Evolutionary conservation across 345 rosid species (phyloP).

Genomic region (Ceriops decandra): DNA sequence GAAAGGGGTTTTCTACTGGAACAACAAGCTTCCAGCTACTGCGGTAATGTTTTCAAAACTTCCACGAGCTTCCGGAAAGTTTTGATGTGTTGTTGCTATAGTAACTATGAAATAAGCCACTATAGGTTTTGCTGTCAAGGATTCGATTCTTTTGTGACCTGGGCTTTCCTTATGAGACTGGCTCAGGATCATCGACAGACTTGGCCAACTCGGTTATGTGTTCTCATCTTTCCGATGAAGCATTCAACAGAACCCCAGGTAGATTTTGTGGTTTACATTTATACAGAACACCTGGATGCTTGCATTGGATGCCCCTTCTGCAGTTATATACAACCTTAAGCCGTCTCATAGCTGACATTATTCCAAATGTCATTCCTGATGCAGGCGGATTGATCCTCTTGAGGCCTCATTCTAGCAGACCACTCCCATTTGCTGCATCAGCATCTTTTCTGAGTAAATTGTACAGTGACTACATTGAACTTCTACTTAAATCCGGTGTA

Average conservation of each 20-base stretch:
- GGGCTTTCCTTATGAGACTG: constrained; percentile 46
- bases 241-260: constrained; percentile 42
- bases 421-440: constrained; percentile 50
- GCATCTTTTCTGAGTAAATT: constrained; percentile 57
- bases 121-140: constrained; percentile 49
- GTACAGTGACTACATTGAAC: constrained; percentile 52
- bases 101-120: neutral
- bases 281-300: too few species aligned
- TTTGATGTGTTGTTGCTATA: neutral
- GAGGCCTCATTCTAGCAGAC: constrained; percentile 31
- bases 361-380: constrained; percentile 1
- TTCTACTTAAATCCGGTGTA: constrained; percentile 34
- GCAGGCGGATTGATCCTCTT: constrained; percentile 55
- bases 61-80: neutral
- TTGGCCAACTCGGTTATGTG: constrained; percentile 40
- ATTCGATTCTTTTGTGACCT: constrained; percentile 45
- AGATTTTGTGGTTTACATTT: neutral
- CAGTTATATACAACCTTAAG: too few species aligned
- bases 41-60: constrained; percentile 29
- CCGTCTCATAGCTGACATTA: too few species aligned
- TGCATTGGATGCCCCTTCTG: too few species aligned
- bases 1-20: constrained; percentile 51
- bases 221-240: constrained; percentile 36
- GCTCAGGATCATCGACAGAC: constrained; percentile 28
- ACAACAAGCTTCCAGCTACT: constrained; percentile 51